Evolutionary conservation across 2,329 filamentous ascomycete species (phyloP).

Genomic region (Rugonectria rugulosa): DNA sequence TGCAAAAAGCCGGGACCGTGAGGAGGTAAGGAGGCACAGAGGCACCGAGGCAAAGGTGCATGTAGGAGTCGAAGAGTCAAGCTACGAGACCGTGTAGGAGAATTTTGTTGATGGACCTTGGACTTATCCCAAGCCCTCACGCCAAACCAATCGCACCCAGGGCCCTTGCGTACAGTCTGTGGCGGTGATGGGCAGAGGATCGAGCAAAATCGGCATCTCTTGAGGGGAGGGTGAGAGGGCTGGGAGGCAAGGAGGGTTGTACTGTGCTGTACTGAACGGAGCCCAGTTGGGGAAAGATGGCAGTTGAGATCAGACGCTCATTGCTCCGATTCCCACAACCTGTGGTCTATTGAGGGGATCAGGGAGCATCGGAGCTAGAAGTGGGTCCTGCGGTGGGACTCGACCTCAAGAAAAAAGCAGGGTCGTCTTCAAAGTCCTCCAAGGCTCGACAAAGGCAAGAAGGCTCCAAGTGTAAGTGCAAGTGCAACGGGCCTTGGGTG

Average conservation of each 20-base stretch:
- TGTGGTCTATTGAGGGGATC: conserved; percentile 38
- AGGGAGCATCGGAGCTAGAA: conserved; percentile 38
- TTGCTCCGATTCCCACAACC: conserved; percentile 45
- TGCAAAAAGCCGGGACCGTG: no score
- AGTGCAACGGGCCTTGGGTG: conserved; percentile 28
- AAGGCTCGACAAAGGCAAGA: no score
- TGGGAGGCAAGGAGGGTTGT: conserved; percentile 20
- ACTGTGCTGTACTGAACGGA: conserved; percentile 8
- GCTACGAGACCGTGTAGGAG: no score
- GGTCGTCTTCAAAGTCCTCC: conserved; percentile 35
- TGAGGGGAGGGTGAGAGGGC: background rate
- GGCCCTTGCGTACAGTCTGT: background rate
- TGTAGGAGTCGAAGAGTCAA: no score
- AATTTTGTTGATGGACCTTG: no score
- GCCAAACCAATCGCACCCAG: no score
- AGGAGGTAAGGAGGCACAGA: background rate
- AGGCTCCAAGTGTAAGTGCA: no score
- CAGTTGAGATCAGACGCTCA: conserved; percentile 42
- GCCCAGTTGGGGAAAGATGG: conserved; percentile 24
- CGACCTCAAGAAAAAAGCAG: conserved; percentile 30
- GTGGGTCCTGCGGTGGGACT: conserved; percentile 3
- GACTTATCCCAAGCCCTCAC: no score
- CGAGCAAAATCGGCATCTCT: background rate
- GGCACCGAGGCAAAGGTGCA: no score
- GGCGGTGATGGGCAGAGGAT: background rate